phyloP scores from a whole-genome alignment of 2,329 filamentous ascomycete genomes.

The Colletotrichum simmondsii region DNA sequence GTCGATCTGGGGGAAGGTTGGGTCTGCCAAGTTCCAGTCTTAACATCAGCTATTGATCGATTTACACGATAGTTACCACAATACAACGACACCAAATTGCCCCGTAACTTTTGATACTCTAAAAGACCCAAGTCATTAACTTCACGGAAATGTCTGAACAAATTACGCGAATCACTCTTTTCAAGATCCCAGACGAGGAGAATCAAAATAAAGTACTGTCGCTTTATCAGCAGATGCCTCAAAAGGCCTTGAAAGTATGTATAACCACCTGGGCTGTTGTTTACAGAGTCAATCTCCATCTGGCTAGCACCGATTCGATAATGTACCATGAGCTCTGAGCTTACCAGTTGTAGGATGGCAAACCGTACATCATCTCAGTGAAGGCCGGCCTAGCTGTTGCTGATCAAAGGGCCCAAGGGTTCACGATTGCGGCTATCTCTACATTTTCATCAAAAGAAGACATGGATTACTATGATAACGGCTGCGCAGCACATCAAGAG shows the following conservation, averaged over 20 bases:
- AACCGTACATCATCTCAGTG: slow-evolving; percentile 67
- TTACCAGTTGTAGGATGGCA: slow-evolving; percentile 60
- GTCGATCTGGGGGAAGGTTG: not conserved
- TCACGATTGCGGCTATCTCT: slow-evolving; percentile 65
- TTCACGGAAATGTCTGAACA: slow-evolving; percentile 12
- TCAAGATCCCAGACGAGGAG: slow-evolving; percentile 48
- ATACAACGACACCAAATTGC: not conserved
- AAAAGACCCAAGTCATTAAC: not conserved
- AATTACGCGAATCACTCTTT: slow-evolving; percentile 48
- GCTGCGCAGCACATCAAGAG: slow-evolving; percentile 45
- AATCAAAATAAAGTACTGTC: slow-evolving; percentile 44
- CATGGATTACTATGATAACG: slow-evolving; percentile 70
- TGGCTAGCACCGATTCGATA: not conserved
- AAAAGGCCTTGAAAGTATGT: slow-evolving; percentile 45
- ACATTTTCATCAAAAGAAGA: slow-evolving; percentile 67
- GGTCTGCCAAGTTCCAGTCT: not conserved
- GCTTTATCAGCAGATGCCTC: slow-evolving; percentile 45
- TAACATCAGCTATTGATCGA: not conserved
- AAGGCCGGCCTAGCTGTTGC: slow-evolving; percentile 59
- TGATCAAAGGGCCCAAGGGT: slow-evolving; percentile 68
- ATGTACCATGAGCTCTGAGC: not conserved
- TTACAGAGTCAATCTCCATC: not conserved
- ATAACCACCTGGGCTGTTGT: not conserved
- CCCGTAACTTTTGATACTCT: not conserved
- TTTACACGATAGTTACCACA: not conserved